Evolutionary conservation across 805 yeast species (phyloP).

Genomic region (Peterozyma toletana): DNA sequence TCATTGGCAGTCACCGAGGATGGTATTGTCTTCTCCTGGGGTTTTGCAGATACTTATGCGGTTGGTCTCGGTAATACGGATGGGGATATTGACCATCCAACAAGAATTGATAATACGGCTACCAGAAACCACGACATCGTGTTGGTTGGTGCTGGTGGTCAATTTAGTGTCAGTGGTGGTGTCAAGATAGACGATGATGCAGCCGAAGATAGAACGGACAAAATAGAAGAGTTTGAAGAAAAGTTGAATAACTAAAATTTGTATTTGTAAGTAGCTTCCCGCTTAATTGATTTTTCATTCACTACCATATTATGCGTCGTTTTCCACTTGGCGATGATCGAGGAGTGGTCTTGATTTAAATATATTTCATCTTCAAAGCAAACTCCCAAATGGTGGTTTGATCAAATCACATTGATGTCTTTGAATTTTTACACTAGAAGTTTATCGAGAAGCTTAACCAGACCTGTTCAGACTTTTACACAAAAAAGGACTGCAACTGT

Average conservation of each 20-base stretch:
- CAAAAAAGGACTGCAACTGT: too few relatives aligned
- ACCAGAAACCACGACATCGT: conserved; percentile 70
- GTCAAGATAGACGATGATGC: conserved; percentile 48
- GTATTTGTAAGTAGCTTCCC: too few relatives aligned
- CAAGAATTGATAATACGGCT: conserved; percentile 90
- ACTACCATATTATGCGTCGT: too few relatives aligned
- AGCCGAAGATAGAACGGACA: conserved; percentile 41
- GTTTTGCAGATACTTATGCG: conserved; percentile 95
- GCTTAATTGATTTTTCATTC: too few relatives aligned
- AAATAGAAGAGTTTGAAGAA: conserved; percentile 44
- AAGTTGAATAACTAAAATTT: conserved; percentile 6
- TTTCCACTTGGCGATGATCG: too few relatives aligned
- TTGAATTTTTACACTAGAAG: too few relatives aligned
- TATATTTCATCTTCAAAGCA: too few relatives aligned
- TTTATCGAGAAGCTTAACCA: too few relatives aligned
- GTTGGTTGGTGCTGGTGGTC: conserved; percentile 91
- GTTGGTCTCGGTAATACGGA: conserved; percentile 86
- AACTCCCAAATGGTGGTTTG: too few relatives aligned
- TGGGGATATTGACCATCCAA: conserved; percentile 80
- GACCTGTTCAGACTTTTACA: too few relatives aligned
- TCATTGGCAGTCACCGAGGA: conserved; percentile 77
- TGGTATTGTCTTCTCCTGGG: conserved; percentile 93
- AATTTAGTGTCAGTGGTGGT: conserved; percentile 88
- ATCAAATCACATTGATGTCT: too few relatives aligned
- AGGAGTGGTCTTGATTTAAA: too few relatives aligned